These are phyloP conservation scores for Boletus subparvulus DNA, from an alignment of 768 basidiomycete species.

Conservation along the genomic window DNA sequence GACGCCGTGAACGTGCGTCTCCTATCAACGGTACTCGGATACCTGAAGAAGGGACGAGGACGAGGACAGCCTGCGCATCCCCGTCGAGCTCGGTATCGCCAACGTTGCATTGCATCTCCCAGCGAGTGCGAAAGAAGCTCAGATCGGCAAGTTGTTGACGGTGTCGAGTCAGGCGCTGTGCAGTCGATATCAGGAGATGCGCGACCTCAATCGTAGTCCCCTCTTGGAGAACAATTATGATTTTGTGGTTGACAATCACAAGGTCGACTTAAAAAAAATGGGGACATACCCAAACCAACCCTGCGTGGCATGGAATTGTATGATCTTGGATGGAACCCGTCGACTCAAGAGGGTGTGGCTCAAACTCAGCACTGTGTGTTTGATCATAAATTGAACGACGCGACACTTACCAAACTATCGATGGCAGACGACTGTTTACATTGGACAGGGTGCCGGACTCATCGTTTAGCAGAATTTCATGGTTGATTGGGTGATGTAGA, in stretches of 20 bases:
- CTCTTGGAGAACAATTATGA: too few relatives aligned
- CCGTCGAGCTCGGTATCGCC: slow-evolving; percentile 83
- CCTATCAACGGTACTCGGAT: slow-evolving; percentile 74
- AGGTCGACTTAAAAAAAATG: not conserved
- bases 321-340: not conserved
- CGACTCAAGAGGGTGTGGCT: not conserved
- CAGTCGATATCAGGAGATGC: slow-evolving; percentile 88
- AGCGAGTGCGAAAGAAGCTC: slow-evolving; percentile 53
- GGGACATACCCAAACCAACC: not conserved
- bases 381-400: not conserved
- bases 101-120: slow-evolving; percentile 84
- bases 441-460: not conserved
- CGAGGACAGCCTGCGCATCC: slow-evolving; percentile 85
- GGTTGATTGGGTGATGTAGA: not conserved
- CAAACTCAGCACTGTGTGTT: not conserved
- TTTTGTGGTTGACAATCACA: not conserved
- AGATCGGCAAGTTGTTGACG: slow-evolving; percentile 76
- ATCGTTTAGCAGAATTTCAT: not conserved
- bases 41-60: slow-evolving; percentile 83
- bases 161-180: slow-evolving; percentile 85
- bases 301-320: not conserved
- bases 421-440: not conserved
- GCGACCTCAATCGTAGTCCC: slow-evolving; percentile 52
- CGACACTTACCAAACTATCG: not conserved
- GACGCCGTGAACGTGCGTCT: slow-evolving; percentile 76